Evolutionary conservation across 495 filamentous ascomycete species (phyloP).

Genomic region (Amniculicola lignicola): DNA sequence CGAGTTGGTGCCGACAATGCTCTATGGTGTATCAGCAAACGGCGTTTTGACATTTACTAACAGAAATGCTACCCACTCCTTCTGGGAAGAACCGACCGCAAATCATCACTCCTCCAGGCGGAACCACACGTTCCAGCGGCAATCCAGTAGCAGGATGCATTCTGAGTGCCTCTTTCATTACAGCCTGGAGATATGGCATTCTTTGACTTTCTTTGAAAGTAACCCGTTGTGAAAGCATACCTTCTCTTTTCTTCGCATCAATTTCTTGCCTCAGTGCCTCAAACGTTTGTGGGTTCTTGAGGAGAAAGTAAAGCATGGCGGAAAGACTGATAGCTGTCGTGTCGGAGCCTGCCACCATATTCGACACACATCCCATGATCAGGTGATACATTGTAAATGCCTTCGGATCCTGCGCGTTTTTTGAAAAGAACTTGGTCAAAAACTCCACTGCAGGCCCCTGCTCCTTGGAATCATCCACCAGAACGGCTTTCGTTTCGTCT

Average conservation of each 20-base stretch:
- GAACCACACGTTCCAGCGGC: slow-evolving; percentile 35
- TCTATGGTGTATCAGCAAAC: slow-evolving; percentile 18
- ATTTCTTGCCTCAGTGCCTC: slow-evolving; percentile 58
- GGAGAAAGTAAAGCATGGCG: slow-evolving; percentile 54
- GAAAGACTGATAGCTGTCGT: slow-evolving; percentile 55
- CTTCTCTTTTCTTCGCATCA: slow-evolving; percentile 36
- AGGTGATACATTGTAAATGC: slow-evolving; percentile 3
- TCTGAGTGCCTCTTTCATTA: slow-evolving; percentile 44
- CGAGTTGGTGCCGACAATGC: slow-evolving; percentile 52
- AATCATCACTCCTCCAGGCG: slow-evolving; percentile 36
- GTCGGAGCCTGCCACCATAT: slow-evolving; percentile 54
- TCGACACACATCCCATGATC: neutral
- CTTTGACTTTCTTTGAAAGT: slow-evolving; percentile 4
- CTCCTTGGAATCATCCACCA: neutral
- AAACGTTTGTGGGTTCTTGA: slow-evolving; percentile 52
- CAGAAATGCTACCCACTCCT: neutral
- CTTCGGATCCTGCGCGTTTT: neutral
- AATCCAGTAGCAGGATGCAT: slow-evolving; percentile 23
- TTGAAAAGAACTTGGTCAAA: slow-evolving; percentile 1
- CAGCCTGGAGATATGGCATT: slow-evolving; percentile 34
- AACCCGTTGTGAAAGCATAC: neutral
- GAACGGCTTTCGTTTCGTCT: neutral
- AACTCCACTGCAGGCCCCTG: neutral
- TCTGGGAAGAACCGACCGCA: slow-evolving; percentile 36
- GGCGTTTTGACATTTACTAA: neutral